Evolutionary conservation across 108 stramenopile genomes (phyloP), one percentile per base, ranked within the genome.

Genomic region (Cyclotella choctawhatcheeana): DNA sequence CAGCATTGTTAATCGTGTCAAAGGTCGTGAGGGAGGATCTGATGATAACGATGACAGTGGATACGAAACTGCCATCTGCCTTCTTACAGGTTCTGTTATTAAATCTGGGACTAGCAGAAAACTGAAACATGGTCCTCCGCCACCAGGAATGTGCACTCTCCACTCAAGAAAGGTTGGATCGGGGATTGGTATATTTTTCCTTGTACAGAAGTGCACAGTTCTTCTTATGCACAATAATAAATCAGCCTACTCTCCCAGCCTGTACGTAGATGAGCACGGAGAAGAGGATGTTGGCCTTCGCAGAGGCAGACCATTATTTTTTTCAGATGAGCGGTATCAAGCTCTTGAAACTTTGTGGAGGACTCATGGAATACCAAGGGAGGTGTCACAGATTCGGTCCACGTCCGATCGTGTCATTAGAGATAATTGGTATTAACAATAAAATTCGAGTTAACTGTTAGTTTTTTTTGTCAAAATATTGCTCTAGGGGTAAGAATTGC

Each of bases 341-440:
- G 89, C 89, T 16, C 79, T 97, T 14, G 92, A 93, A 69, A 66
- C 64, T 25, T 58, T 97, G 26, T 97, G 93, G 90, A 73, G 90
- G 58, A 79, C 85, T 45, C 90, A 93, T 63, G 92, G 91, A 3
- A 88, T 96, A 48, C 93, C 93, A 25, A 83, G 93, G 52, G 93
- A 96, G 73, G 95, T 96, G 7, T 91, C 93, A 2, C 90, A 93
- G 61, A 94, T 94, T 53, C 84, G 95, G 48, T 92, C 93, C 3
- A 94, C 91, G 20, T 94, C 95, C 3, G 92, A 94, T 48, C 73
- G 95, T 26, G 95, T 96, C 21, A 94, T 96, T 63, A 80, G 95
- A 70, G 93, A 94, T 69, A 93, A 94, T 74, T 96, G 93, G 93
- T 96, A 96, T 74, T 96, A 86, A 81, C n/a, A n/a, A n/a, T n/a